A percentile compares a stretch with the other conserved stretches of the same genome.
Evolutionary conservation across 768 basidiomycete species (phyloP).

Genomic region (Termitomyces sp.): DNA sequence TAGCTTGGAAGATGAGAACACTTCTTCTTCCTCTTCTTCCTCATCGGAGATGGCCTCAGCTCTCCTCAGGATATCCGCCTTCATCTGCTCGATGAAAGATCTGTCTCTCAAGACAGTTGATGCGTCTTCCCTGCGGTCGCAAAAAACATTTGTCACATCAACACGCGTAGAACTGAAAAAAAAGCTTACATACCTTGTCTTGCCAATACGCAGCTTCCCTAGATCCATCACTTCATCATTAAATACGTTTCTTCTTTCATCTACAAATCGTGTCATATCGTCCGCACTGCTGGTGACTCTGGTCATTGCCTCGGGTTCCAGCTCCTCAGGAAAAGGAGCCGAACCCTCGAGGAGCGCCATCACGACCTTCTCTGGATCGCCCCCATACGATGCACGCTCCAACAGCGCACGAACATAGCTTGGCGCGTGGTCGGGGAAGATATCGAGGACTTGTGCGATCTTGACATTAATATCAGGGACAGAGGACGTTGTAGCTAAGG

Average conservation of each 20-base stretch:
- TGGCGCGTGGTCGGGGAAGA: conserved; percentile 61
- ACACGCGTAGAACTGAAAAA: conserved; percentile 1
- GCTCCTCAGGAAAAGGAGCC: conserved; percentile 39
- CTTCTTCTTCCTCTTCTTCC: conserved; percentile 50
- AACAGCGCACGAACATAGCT: conserved; percentile 61
- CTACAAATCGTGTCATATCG: conserved; percentile 19
- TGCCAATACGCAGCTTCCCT: conserved; percentile 56
- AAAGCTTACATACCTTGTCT: conserved; percentile 41
- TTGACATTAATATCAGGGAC: conserved; percentile 52
- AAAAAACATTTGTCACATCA: background rate
- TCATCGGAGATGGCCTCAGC: conserved; percentile 65
- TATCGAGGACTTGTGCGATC: conserved; percentile 69
- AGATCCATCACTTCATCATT: conserved; percentile 71
- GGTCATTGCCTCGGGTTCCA: conserved; percentile 13
- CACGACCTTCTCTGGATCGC: conserved; percentile 59
- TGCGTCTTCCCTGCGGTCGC: conserved; percentile 38
- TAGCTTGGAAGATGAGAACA: conserved; percentile 20
- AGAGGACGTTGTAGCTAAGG: conserved; percentile 11
- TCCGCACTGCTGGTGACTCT: background rate
- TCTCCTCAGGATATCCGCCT: conserved; percentile 76
- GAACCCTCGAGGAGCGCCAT: conserved; percentile 75
- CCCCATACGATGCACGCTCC: conserved; percentile 42
- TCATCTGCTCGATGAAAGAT: conserved; percentile 67
- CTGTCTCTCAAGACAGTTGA: conserved; percentile 50
- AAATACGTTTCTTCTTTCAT: conserved; percentile 68